Base-by-base conservation (phyloP, 495 filamentous ascomycete species). In the Daldinia loculata region DNA sequence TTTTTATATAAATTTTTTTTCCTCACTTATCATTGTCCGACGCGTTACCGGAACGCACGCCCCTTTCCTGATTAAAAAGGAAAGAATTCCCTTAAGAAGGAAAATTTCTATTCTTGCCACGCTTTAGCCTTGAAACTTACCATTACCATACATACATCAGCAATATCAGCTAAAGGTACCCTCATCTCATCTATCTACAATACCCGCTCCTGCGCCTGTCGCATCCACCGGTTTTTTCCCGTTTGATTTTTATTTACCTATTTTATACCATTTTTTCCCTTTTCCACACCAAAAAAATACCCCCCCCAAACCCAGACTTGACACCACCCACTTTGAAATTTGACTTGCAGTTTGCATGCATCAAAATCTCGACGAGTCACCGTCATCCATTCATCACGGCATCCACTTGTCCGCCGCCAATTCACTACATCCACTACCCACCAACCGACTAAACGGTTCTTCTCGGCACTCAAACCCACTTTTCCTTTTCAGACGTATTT, bases 381-480 rank as follows among this genome's bases (percentile, higher is more conserved):
- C 75, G 71, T 77, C 74, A 77, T 77, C 68, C 63, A 50, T 68
- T 41, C 71, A 66, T 77, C 75, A 61, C 15, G 69, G 75, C 81
- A 82, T 84, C 85, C 84, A 84, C 82, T 78, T 76, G 75, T 78
- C 81, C 78, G 80, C 74, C 77, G 81, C 83, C 82, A 84, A 76
- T 76, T 74, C 71, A 70, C 62, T 76, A 72, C 57, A 72, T 60
- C 76, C 66, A 70, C 76, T 72, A 71, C 77, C 56, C 72, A 70
- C 61, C 71, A 71, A 53, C 67, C 63, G 58, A 72, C 67, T 74
- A 70, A 64, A 75, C 75, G 69, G 72, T 72, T 70, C 69, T 64
- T 63, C 63, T 71, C 74, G 75, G 62, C 70, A 79, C 67, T 73
- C 74, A 67, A 73, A 66, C 64, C 76, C 80, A 81, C 77, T 79